Conservation (phyloP, 495 filamentous ascomycete species). For the Glarea lozoyensis region DNA sequence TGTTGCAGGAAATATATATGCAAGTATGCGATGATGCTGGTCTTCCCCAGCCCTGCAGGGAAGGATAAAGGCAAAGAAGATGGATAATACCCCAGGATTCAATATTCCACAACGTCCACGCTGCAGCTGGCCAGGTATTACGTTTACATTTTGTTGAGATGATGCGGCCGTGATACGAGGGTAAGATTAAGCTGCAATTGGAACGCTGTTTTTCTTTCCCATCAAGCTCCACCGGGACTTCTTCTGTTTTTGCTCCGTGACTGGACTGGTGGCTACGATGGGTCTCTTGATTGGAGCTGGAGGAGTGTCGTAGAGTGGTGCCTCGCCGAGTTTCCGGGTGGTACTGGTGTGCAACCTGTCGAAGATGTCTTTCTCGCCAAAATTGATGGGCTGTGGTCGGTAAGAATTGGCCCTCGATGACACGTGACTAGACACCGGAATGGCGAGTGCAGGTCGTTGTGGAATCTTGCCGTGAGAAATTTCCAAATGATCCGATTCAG, state of each 20-base stretch:
- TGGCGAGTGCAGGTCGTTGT: too few relatives aligned
- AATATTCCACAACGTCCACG: too few relatives aligned
- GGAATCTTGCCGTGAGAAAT: slow-evolving; percentile 4
- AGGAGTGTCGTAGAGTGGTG: slow-evolving; percentile 15
- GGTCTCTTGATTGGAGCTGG: slow-evolving; percentile 5
- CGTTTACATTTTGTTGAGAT: too few relatives aligned
- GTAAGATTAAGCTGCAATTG: slow-evolving; percentile 7
- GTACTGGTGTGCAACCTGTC: slow-evolving; percentile 20
- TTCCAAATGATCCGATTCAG: slow-evolving; percentile 17
- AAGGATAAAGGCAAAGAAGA: too few relatives aligned
- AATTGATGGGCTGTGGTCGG: slow-evolving; percentile 13
- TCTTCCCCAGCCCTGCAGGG: too few relatives aligned
- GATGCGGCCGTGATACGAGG: too few relatives aligned
- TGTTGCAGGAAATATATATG: too few relatives aligned
- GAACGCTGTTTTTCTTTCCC: slow-evolving; percentile 11
- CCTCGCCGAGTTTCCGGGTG: slow-evolving; percentile 23
- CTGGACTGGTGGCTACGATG: background rate
- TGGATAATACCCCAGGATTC: too few relatives aligned
- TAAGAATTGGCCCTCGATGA: slow-evolving; percentile 2
- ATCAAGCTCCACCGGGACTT: slow-evolving; percentile 17
- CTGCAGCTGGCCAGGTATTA: too few relatives aligned
- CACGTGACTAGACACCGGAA: too few relatives aligned
- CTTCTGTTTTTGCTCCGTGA: slow-evolving; percentile 9
- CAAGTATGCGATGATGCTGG: too few relatives aligned
- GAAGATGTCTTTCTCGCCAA: slow-evolving; percentile 20